Percentiles rank a stretch among this genome's conserved stretches.
Conservation (phyloP, 208 protist species). For the Trypanosoma theileri region DNA sequence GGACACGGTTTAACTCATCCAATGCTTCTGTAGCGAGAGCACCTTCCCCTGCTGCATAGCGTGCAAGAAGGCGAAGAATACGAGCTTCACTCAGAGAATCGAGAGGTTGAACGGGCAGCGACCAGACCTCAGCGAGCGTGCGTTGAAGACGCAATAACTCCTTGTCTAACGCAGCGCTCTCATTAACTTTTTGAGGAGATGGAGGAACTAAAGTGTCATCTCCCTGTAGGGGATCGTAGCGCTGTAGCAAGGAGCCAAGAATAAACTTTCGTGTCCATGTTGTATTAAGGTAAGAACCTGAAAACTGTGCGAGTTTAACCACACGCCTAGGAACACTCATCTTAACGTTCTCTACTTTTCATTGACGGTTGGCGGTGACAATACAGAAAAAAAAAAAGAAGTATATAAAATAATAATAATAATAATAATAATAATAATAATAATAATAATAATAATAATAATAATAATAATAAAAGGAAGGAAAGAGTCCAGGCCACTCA, state of each 20-base stretch:
- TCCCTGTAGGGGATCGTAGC: conserved; percentile 42
- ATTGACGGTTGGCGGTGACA: not conserved
- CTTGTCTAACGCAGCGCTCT: conserved; percentile 30
- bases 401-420: conserved; percentile 9
- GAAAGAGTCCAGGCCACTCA: not conserved
- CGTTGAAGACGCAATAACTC: conserved; percentile 64
- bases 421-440: not conserved
- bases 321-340: conserved; percentile 13
- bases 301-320: conserved; percentile 52
- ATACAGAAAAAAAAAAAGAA: conserved; percentile 11
- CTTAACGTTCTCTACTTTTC: not conserved
- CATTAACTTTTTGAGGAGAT: not conserved
- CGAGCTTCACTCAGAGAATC: conserved; percentile 64
- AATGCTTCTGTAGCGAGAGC: conserved; percentile 61
- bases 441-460: not conserved
- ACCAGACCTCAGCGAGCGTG: conserved; percentile 56
- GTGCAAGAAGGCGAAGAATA: conserved; percentile 77
- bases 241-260: conserved; percentile 72
- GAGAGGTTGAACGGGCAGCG: conserved; percentile 53
- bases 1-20: conserved; percentile 45
- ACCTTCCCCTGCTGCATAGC: conserved; percentile 70
- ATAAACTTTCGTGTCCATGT: conserved; percentile 80
- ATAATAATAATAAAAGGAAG: conserved; percentile 3
- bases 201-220: not conserved
- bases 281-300: conserved; percentile 52